Percentiles rank a stretch among this genome's conserved stretches.
phyloP scores from a whole-genome alignment of 768 basidiomycete genomes.

The Psilocybe sp. region DNA sequence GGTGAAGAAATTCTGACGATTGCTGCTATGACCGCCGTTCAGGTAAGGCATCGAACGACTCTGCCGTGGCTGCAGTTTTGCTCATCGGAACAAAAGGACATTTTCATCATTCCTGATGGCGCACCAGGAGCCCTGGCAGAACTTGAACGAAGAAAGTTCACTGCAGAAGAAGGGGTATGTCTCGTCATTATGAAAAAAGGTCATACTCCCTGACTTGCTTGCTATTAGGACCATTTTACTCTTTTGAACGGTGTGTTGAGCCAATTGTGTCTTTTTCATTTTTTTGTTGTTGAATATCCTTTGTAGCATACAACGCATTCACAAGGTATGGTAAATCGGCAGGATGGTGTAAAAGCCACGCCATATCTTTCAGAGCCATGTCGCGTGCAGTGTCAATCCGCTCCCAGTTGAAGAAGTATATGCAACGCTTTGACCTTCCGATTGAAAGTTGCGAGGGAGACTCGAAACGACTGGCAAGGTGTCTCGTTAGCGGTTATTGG shows the following conservation, averaged over 20 bases:
- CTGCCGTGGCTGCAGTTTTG: background rate
- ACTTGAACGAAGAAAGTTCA: conserved; percentile 92
- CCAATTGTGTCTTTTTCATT: background rate
- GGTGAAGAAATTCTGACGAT: conserved; percentile 96
- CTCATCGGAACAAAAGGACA: conserved; percentile 52
- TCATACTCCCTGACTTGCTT: background rate
- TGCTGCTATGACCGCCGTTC: conserved; percentile 91
- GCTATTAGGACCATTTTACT: conserved; percentile 84
- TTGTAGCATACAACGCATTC: conserved; percentile 89
- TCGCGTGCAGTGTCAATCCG: conserved; percentile 93
- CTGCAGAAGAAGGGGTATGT: conserved; percentile 93
- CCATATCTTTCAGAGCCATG: conserved; percentile 90
- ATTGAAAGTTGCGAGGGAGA: conserved; percentile 89
- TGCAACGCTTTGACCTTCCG: conserved; percentile 84
- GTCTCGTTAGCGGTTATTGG: conserved; percentile 92
- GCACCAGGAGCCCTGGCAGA: conserved; percentile 84
- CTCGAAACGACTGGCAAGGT: conserved; percentile 75
- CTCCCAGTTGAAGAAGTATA: conserved; percentile 92
- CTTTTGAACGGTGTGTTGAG: conserved; percentile 73
- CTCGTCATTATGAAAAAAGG: background rate
- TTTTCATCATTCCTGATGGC: conserved; percentile 87
- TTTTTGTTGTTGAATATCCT: background rate
- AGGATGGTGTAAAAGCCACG: conserved; percentile 90
- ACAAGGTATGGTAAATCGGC: conserved; percentile 77
- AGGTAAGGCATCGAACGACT: conserved; percentile 41